Conservation (phyloP, 768 basidiomycete species). For the Strobilomyces confusus region DNA sequence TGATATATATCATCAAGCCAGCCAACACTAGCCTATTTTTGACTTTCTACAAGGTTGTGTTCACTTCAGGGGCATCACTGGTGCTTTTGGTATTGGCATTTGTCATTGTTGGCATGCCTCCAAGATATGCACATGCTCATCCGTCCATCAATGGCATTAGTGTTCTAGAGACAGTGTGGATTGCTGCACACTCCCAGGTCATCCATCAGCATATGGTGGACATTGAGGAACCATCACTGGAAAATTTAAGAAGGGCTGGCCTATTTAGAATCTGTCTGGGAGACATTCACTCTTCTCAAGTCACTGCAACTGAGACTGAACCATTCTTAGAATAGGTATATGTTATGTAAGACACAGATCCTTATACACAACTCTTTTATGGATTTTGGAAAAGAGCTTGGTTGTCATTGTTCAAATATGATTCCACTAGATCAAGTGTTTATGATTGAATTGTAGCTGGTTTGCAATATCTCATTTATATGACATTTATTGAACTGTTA, state of each 20-base stretch:
- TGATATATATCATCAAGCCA: not conserved
- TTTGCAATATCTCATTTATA: no score
- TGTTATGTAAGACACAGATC: no score
- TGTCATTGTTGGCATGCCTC: not conserved
- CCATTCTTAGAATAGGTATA: no score
- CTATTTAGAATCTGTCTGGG: no score
- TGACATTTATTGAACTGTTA: no score
- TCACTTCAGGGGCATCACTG: slow-evolving; percentile 6
- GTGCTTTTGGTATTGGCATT: not conserved
- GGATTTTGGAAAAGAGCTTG: no score
- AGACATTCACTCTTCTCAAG: no score
- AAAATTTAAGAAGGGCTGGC: not conserved
- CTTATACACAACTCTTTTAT: no score
- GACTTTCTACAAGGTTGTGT: not conserved
- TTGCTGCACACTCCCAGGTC: slow-evolving; percentile 3
- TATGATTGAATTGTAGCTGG: no score
- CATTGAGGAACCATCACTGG: not conserved
- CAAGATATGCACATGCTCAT: not conserved
- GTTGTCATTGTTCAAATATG: no score
- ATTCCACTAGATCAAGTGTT: no score
- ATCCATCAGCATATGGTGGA: not conserved
- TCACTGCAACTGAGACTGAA: no score
- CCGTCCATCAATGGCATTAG: slow-evolving; percentile 4
- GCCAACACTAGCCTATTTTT: not conserved
- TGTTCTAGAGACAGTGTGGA: slow-evolving; percentile 13